These are phyloP conservation scores for Trichosporon faecale DNA, from an alignment of 1,284 basidiomycete genomes.

Conservation along the genomic window DNA sequence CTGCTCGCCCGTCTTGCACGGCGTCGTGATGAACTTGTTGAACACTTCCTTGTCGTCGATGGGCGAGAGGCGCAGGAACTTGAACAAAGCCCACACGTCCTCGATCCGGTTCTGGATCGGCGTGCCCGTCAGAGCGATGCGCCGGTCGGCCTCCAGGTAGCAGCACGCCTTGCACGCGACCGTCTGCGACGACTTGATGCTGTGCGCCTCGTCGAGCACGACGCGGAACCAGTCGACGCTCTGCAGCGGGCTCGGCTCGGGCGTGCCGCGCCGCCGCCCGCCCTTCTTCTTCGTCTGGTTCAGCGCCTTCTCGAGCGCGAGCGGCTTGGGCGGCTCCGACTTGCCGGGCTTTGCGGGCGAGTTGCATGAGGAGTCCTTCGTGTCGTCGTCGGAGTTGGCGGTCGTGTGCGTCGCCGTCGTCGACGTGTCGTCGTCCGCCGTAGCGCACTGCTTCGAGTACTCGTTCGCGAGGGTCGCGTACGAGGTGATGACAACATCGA, in stretches of 20 bases:
- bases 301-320: conserved; percentile 51
- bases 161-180: conserved; percentile 93
- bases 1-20: conserved; percentile 87
- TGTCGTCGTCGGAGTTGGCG: conserved; percentile 44
- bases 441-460: conserved; percentile 81
- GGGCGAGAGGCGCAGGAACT: conserved; percentile 87
- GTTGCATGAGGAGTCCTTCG: neutral
- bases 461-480: conserved; percentile 94
- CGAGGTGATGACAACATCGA: conserved; percentile 96
- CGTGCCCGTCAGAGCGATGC: conserved; percentile 92
- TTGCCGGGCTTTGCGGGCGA: neutral
- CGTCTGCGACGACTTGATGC: conserved; percentile 92
- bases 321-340: conserved; percentile 55
- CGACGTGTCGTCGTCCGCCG: conserved; percentile 53
- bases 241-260: conserved; percentile 78
- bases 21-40: conserved; percentile 87
- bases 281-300: conserved; percentile 62
- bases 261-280: conserved; percentile 49
- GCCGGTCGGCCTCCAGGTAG: conserved; percentile 87
- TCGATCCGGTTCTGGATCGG: conserved; percentile 99
- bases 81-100: conserved; percentile 93
- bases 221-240: conserved; percentile 96
- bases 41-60: conserved; percentile 90
- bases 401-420: conserved; percentile 37
- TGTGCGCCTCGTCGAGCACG: conserved; percentile 96